phyloP scores from a whole-genome alignment of 2,329 filamentous ascomycete genomes.

The Penicillium fuscoglaucum region DNA sequence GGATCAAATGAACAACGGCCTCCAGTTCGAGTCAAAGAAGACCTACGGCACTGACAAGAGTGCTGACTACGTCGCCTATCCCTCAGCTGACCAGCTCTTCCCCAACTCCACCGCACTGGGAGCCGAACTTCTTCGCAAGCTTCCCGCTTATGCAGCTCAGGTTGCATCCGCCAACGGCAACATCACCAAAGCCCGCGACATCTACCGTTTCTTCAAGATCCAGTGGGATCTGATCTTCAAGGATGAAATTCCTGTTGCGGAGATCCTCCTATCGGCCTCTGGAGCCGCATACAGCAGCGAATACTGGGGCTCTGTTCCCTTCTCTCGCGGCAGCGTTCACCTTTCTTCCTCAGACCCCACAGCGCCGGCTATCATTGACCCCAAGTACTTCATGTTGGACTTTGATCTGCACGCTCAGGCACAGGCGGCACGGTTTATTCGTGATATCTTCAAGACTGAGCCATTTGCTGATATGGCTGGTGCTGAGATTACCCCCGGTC shows the following conservation, averaged over 20 bases:
- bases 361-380: slow-evolving; percentile 28
- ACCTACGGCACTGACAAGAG: slow-evolving; percentile 11
- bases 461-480: slow-evolving; percentile 19
- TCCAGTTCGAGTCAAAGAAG: slow-evolving; percentile 12
- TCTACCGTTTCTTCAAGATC: slow-evolving; percentile 28
- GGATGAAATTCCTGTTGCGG: slow-evolving; percentile 27
- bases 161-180: slow-evolving; percentile 21
- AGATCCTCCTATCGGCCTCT: slow-evolving; percentile 27
- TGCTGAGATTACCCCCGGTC: slow-evolving; percentile 24
- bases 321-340: slow-evolving; percentile 34
- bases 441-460: slow-evolving; percentile 22
- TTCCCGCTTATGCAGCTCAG: slow-evolving; percentile 26
- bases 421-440: slow-evolving; percentile 26
- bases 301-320: slow-evolving; percentile 33
- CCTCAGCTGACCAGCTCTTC: slow-evolving; percentile 27
- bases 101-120: slow-evolving; percentile 22
- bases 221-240: slow-evolving; percentile 34
- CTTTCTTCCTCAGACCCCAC: slow-evolving; percentile 30
- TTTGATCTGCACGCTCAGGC: slow-evolving; percentile 28
- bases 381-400: slow-evolving; percentile 34
- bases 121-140: slow-evolving; percentile 16
- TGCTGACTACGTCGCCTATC: slow-evolving; percentile 22
- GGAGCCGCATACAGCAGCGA: slow-evolving; percentile 20
- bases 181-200: slow-evolving; percentile 17
- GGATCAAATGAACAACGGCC: slow-evolving; percentile 41